Conservation (phyloP, 495 filamentous ascomycete species). For the Talaromyces nanjingensis region DNA sequence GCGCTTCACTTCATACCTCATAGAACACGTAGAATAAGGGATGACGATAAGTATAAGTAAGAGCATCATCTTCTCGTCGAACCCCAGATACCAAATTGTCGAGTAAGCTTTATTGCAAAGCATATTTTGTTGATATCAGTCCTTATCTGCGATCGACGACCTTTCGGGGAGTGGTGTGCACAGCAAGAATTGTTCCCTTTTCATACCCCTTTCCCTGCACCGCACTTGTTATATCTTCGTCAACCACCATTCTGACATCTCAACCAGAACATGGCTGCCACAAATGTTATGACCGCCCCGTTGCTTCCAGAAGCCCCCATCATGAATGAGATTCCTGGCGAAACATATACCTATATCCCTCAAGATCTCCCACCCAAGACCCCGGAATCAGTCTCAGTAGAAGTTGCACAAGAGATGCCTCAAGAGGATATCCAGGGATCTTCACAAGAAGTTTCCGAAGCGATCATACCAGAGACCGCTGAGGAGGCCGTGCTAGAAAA, state of each 20-base stretch:
- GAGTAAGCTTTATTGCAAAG: not conserved
- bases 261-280: not conserved
- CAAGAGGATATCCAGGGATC: not conserved
- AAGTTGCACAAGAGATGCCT: not conserved
- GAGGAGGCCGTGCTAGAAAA: not conserved
- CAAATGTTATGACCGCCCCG: conserved; percentile 4
- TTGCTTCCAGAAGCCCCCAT: not conserved
- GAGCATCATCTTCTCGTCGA: not conserved
- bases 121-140: not conserved
- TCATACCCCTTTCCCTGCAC: not conserved
- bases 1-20: not conserved
- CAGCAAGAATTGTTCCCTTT: not conserved
- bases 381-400: not conserved
- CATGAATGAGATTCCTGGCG: not conserved
- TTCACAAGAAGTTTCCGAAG: not conserved
- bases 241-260: not conserved
- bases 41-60: conserved; percentile 1
- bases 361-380: not conserved
- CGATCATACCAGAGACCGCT: not conserved
- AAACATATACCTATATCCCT: not conserved
- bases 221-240: not conserved
- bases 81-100: not conserved
- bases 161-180: not conserved
- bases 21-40: not conserved
- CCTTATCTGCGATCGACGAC: not conserved